Percentiles rank a stretch among this genome's conserved stretches.
Conservation (phyloP, 805 yeast genomes). For the Yarrowia sp. region DNA sequence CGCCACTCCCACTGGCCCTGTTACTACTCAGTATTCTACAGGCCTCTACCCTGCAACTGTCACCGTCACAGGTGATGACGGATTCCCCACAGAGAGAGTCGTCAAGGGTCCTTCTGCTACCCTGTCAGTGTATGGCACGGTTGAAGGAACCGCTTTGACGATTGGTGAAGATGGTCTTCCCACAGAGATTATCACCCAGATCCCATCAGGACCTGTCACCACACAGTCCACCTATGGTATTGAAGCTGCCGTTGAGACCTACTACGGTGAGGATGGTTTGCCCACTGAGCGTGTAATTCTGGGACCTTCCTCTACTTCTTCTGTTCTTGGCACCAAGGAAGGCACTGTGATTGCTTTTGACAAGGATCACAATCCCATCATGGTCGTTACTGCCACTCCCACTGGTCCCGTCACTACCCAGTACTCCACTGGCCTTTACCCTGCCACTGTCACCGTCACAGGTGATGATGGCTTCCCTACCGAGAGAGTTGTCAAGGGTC, state of each 20-base stretch:
- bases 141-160: neutral
- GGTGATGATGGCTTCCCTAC: neutral
- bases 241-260: neutral
- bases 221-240: neutral
- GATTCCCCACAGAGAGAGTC: neutral
- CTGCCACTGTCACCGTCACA: neutral
- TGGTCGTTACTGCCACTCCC: neutral
- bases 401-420: neutral
- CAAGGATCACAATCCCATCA: neutral
- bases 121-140: neutral
- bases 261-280: neutral
- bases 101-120: neutral
- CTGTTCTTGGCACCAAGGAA: neutral
- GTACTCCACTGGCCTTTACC: neutral
- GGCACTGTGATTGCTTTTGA: neutral
- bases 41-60: neutral
- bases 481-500: neutral
- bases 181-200: no score
- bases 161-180: no score
- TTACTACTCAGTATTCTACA: neutral
- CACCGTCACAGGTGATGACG: neutral
- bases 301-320: neutral
- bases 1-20: neutral
- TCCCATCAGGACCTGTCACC: neutral
- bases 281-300: neutral